phyloP scores from a whole-genome alignment of 495 filamentous ascomycete species.

The Penicillium cataractarum region DNA sequence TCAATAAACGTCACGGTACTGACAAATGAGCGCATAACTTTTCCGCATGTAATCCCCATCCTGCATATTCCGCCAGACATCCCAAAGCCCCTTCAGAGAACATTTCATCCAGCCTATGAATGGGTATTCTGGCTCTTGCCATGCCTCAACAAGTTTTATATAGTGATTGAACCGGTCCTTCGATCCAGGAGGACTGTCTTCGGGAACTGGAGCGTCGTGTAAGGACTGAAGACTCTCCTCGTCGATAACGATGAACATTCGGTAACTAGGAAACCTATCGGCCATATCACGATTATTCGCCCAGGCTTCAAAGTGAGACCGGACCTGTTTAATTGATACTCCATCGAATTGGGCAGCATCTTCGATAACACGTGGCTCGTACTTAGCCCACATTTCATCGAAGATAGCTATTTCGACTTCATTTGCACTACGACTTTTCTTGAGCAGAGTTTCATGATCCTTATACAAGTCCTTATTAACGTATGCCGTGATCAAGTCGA shows the following conservation, averaged over 20 bases:
- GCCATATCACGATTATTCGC: constrained; percentile 12
- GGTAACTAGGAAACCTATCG: constrained; percentile 15
- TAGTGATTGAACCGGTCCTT: neutral
- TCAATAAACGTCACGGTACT: neutral
- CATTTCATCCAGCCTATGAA: constrained; percentile 22
- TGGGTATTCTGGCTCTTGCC: constrained; percentile 6
- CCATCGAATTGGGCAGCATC: constrained; percentile 23
- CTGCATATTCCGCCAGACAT: constrained; percentile 19
- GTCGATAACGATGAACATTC: constrained; percentile 24
- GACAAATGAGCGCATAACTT: neutral
- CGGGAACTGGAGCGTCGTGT: constrained; percentile 5
- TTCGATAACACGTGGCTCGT: constrained; percentile 20
- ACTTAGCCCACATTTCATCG: constrained; percentile 19
- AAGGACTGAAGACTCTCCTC: constrained; percentile 21
- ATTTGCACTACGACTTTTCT: neutral
- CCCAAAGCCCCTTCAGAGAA: constrained; percentile 13
- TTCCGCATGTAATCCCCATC: constrained; percentile 6
- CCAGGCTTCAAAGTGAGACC: constrained; percentile 16
- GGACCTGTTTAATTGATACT: constrained; percentile 21
- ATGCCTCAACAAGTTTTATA: constrained; percentile 23
- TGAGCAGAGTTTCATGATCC: neutral
- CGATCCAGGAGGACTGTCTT: neutral
- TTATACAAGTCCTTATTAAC: constrained; percentile 15
- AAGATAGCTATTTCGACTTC: constrained; percentile 13
- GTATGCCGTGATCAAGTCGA: constrained; percentile 18